Evolutionary conservation across 169 alveolate genomes (phyloP), one percentile per base, ranked within the genome.

Genomic region (Condylostoma magnum): DNA sequence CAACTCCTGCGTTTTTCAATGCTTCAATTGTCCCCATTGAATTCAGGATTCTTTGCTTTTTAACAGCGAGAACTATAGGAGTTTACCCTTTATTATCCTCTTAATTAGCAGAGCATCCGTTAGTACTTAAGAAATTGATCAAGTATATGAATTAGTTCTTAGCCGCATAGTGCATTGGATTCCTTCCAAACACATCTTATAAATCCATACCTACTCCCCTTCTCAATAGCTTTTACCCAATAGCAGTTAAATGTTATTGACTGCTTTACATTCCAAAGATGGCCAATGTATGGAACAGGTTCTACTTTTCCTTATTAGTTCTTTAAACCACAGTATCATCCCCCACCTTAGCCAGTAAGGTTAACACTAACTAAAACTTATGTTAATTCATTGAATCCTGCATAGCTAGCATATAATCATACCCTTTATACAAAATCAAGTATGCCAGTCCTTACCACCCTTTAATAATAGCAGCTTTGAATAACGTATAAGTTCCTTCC

Each of bases 361-460:
- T 88, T 57, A 80, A 55, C 2, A 86, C 90, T 43, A 84, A 76
- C 78, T 84, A 74, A 71, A 84, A 83, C 67, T 82, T 90, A 72
- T 15, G 1, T 34, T 60, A 33, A 3, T 34, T 36, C 72, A 90
- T 82, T 1, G 93, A 85, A 55, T 90, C 93, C 75, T 88, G 85
- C 43, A 90, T 79, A 5, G 93, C 91, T 44, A 69, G 73, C 86
- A 84, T 78, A n/a, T 82, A 68, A 28, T 79, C 81, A 48, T 86
- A 87, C 4, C 88, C 86, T 31, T 83, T 77, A 15, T 87, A 84
- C 15, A 87, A 63, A 33, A 90, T 70, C 50, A 90, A 75, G 69
- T 90, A 88, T 2, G 95, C 87, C 22, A 84, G 53, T 41, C 91
- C 92, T 74, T 79, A 77, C 67, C 84, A 80, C 34, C 80, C 81